Percentiles rank a stretch among this genome's conserved stretches.
These are phyloP conservation scores for Amanita rimosa DNA, from an alignment of 768 basidiomycete species.

Conservation along the genomic window DNA sequence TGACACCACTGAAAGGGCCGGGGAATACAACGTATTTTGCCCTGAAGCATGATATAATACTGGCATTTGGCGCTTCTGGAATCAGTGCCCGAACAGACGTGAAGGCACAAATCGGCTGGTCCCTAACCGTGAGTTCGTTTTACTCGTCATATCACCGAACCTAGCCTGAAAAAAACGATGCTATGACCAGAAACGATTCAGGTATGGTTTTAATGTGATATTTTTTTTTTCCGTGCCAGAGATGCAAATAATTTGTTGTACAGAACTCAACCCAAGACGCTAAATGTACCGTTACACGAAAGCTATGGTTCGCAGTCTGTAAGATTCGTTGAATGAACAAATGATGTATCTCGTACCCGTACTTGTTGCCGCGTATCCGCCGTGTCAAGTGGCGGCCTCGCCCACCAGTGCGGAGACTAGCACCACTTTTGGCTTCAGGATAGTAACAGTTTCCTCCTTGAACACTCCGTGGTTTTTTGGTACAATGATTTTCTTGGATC, in stretches of 20 bases:
- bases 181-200: neutral
- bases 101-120: constrained; percentile 11
- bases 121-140: constrained; percentile 8
- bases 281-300: constrained; percentile 4
- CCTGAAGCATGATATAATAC: constrained; percentile 11
- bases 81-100: constrained; percentile 12
- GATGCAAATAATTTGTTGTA: neutral
- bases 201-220: neutral
- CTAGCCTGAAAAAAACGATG: neutral
- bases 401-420: constrained; percentile 13
- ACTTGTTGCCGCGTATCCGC: too few relatives aligned
- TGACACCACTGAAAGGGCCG: constrained; percentile 3
- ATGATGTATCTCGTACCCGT: neutral
- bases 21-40: constrained; percentile 8
- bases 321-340: neutral
- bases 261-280: constrained; percentile 1
- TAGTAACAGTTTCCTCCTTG: constrained; percentile 26
- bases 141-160: neutral
- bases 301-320: constrained; percentile 4
- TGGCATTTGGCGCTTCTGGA: constrained; percentile 10
- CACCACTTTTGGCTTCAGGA: constrained; percentile 43
- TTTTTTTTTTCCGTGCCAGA: too few relatives aligned
- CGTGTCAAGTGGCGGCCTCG: too few relatives aligned
- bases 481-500: constrained; percentile 21
- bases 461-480: constrained; percentile 26